Percentiles rank a stretch among this genome's conserved stretches.
These are phyloP conservation scores for Metschnikowia amazonensis DNA, from an alignment of 805 yeast genomes.

Conservation along the genomic window DNA sequence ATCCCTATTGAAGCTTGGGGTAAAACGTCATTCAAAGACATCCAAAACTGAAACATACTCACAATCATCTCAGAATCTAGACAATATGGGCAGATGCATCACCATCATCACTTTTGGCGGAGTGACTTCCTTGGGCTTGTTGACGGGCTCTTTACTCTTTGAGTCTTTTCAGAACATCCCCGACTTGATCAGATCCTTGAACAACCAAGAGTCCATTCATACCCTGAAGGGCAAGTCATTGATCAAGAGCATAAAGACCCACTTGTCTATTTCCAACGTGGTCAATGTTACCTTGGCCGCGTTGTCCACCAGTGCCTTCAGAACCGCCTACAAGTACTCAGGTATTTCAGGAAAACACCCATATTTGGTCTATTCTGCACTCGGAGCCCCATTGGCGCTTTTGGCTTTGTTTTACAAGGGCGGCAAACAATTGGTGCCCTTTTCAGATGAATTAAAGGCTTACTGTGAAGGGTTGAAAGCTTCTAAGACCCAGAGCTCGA, in stretches of 20 bases:
- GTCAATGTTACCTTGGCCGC: slow-evolving; percentile 42
- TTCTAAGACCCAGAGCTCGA: neutral
- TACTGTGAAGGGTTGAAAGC: neutral
- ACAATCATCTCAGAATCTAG: neutral
- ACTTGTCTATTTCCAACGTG: slow-evolving; percentile 23
- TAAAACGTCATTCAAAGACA: neutral
- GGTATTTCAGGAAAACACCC: slow-evolving; percentile 63
- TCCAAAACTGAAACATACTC: neutral
- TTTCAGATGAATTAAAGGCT: neutral
- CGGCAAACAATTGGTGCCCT: slow-evolving; percentile 6
- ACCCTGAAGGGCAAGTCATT: slow-evolving; percentile 12
- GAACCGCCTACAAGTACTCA: slow-evolving; percentile 53
- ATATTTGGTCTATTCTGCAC: slow-evolving; percentile 62
- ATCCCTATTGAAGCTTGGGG: neutral
- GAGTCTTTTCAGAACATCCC: slow-evolving; percentile 34
- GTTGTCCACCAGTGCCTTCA: slow-evolving; percentile 44
- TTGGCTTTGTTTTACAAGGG: slow-evolving; percentile 12
- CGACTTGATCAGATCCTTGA: slow-evolving; percentile 25
- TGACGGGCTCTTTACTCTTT: slow-evolving; percentile 49
- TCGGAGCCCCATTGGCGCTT: slow-evolving; percentile 46
- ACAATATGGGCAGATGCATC: slow-evolving; percentile 33
- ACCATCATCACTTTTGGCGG: slow-evolving; percentile 57
- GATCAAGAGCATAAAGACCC: slow-evolving; percentile 20
- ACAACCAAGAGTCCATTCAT: slow-evolving; percentile 16
- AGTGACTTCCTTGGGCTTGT: slow-evolving; percentile 62